Conservation (phyloP, 202 grass and related monocot genomes). For the Brachypodium distachyon region DNA sequence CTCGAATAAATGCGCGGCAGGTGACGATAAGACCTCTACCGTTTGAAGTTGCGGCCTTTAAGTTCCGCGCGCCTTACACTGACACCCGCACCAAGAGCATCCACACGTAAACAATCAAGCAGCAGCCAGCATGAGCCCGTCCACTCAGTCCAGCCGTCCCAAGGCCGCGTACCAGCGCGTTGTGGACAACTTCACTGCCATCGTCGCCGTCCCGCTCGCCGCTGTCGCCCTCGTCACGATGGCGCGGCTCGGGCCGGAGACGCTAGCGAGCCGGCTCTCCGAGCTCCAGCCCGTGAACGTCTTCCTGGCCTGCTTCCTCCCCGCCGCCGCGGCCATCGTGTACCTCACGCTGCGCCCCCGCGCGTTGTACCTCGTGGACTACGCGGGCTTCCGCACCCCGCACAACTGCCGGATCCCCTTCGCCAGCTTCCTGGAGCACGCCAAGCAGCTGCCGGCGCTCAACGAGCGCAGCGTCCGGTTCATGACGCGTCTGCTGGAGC, state of each 20-base stretch:
- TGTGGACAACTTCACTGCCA: slow-evolving; percentile 28
- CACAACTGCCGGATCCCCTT: slow-evolving; percentile 56
- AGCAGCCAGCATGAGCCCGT: slow-evolving; percentile 5
- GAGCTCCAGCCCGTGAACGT: slow-evolving; percentile 13
- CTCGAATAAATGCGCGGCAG: background rate
- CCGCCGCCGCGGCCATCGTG: slow-evolving; percentile 21
- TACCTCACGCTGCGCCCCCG: slow-evolving; percentile 61
- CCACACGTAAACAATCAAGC: background rate
- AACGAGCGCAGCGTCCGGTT: slow-evolving; percentile 68
- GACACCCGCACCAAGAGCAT: background rate
- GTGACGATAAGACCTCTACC: background rate
- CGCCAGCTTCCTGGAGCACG: slow-evolving; percentile 73
- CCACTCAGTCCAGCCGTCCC: background rate
- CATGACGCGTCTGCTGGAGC: slow-evolving; percentile 48
- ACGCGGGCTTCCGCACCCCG: slow-evolving; percentile 65
- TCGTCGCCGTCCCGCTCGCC: slow-evolving; percentile 2
- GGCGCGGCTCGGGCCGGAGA: slow-evolving; percentile 6
- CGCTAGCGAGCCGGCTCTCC: background rate
- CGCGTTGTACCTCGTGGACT: slow-evolving; percentile 72
- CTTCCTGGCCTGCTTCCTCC: slow-evolving; percentile 33
- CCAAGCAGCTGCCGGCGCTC: slow-evolving; percentile 29
- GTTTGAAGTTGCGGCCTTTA: too few relatives aligned
- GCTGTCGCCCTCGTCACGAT: background rate
- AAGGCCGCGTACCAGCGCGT: slow-evolving; percentile 19
- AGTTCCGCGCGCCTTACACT: too few relatives aligned